These are phyloP conservation scores for Davidsoniella virescens DNA, from an alignment of 2,329 filamentous ascomycete genomes.

Conservation along the genomic window DNA sequence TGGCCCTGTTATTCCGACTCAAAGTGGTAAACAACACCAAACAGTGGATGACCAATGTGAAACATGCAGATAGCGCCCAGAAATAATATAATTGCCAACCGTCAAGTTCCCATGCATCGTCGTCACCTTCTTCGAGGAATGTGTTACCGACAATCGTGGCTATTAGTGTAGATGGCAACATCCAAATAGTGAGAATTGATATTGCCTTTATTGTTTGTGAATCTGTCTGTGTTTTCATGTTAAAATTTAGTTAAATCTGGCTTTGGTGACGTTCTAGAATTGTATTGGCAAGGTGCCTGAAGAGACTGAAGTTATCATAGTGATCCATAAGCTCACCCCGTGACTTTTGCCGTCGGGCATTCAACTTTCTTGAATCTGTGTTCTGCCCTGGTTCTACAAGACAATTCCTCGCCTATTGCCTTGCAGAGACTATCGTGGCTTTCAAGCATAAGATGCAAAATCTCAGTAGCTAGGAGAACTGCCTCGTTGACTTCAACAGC, in stretches of 20 bases:
- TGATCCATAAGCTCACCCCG: no score
- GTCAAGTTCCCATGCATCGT: background rate
- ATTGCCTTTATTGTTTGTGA: constrained; percentile 11
- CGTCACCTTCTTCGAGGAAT: constrained; percentile 2
- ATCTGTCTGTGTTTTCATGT: constrained; percentile 1
- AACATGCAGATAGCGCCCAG: no score
- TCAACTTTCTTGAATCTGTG: no score
- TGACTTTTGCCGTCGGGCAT: no score
- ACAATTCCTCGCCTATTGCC: no score
- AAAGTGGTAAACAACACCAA: no score
- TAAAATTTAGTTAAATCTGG: constrained; percentile 1
- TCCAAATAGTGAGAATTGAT: constrained; percentile 11
- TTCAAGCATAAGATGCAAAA: background rate
- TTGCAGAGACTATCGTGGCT: background rate
- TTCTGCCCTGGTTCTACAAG: background rate
- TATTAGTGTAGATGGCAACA: constrained; percentile 10
- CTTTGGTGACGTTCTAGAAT: background rate
- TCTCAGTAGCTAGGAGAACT: background rate
- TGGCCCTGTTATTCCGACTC: no score
- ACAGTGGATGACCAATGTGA: no score
- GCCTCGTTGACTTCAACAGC: background rate
- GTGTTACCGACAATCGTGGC: constrained; percentile 7
- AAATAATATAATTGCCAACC: no score
- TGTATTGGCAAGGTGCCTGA: background rate
- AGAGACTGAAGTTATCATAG: no score